Percentiles rank a stretch among this genome's conserved stretches.
Conservation (phyloP, 208 protist species). For the Acanthamoeba rhysodes region DNA sequence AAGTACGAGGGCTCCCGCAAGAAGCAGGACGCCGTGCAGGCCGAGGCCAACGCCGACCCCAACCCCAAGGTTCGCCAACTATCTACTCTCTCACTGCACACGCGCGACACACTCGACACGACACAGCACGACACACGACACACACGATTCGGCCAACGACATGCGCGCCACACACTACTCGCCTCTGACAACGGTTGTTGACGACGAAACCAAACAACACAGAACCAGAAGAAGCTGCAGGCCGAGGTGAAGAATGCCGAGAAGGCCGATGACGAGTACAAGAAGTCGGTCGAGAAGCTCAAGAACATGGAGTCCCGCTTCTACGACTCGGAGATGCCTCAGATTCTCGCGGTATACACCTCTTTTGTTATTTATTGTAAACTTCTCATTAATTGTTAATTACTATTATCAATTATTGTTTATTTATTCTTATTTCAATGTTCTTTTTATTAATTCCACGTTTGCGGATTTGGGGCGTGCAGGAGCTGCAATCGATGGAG, state of each 20-base stretch:
- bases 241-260: constrained; percentile 15
- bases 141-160: too few relatives aligned
- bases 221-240: constrained; percentile 48
- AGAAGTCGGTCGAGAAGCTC: constrained; percentile 42
- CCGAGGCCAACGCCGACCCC: constrained; percentile 39
- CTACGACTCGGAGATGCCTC: constrained; percentile 56
- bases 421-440: too few relatives aligned
- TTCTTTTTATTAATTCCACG: too few relatives aligned
- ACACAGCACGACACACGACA: too few relatives aligned
- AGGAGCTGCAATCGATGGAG: constrained; percentile 50
- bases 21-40: constrained; percentile 60
- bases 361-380: background rate
- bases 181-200: too few relatives aligned
- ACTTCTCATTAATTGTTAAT: background rate
- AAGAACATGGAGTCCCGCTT: constrained; percentile 2
- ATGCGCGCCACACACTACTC: too few relatives aligned
- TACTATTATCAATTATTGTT: background rate
- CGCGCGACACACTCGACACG: too few relatives aligned
- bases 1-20: constrained; percentile 51
- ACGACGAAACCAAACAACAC: too few relatives aligned
- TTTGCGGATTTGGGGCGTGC: too few relatives aligned
- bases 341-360: constrained; percentile 11
- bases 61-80: background rate
- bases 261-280: constrained; percentile 62
- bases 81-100: too few relatives aligned